phyloP scores from a whole-genome alignment of 768 basidiomycete species.

The Suillus subaureus region DNA sequence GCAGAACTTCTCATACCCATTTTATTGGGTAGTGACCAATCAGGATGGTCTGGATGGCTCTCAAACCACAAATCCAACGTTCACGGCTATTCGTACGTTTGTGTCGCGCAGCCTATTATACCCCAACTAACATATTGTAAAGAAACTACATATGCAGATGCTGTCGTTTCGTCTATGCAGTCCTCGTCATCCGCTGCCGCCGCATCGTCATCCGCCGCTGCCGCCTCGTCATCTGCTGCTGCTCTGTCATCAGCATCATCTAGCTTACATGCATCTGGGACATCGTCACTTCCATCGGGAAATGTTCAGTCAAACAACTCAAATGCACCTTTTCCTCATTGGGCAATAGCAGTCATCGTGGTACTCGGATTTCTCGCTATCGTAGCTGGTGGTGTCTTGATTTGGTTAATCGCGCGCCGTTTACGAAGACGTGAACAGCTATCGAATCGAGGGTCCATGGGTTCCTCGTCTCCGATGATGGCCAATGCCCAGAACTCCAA shows the following conservation, averaged over 20 bases:
- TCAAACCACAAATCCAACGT: constrained; percentile 68
- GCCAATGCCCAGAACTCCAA: constrained; percentile 49
- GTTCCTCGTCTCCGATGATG: constrained; percentile 85
- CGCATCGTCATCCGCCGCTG: constrained; percentile 41
- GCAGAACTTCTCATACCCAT: constrained; percentile 62
- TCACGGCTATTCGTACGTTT: constrained; percentile 78
- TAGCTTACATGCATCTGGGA: constrained; percentile 17
- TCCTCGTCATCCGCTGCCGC: constrained; percentile 41
- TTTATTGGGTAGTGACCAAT: constrained; percentile 78
- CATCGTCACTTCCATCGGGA: constrained; percentile 27
- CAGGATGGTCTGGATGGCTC: constrained; percentile 58
- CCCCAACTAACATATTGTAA: constrained; percentile 4
- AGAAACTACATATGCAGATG: constrained; percentile 81
- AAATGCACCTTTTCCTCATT: constrained; percentile 66
- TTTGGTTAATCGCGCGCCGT: constrained; percentile 74
- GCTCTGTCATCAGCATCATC: constrained; percentile 38
- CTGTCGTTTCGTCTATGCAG: constrained; percentile 56
- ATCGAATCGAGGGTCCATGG: constrained; percentile 73
- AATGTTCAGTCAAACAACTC: constrained; percentile 47
- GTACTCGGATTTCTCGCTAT: constrained; percentile 86
- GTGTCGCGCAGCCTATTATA: constrained; percentile 5
- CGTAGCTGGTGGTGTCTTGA: constrained; percentile 63
- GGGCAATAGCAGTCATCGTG: constrained; percentile 91
- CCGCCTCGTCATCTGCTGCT: constrained; percentile 44
- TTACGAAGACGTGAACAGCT: constrained; percentile 54